Conservation (phyloP, 176 grass and related monocot species). For the Calamus simplicifolius region DNA sequence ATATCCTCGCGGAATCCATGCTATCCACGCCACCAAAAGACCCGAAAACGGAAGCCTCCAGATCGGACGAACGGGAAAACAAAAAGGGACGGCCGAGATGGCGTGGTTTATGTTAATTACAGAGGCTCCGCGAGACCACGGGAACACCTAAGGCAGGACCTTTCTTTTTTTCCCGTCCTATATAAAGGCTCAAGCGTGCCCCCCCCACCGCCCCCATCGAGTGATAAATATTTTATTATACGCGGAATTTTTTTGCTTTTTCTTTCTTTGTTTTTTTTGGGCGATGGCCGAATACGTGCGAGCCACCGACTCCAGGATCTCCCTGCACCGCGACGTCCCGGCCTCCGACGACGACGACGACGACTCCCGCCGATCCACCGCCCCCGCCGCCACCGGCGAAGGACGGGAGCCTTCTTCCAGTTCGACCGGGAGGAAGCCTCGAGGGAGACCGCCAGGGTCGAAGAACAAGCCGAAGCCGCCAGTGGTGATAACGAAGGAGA, state of each 20-base stretch:
- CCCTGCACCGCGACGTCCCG: not conserved
- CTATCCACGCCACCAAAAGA: too few relatives aligned
- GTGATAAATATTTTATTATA: too few relatives aligned
- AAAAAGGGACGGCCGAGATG: too few relatives aligned
- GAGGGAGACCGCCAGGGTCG: constrained; percentile 58
- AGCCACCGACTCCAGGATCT: constrained; percentile 2
- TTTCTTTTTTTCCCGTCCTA: too few relatives aligned
- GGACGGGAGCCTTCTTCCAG: not conserved
- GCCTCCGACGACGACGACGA: constrained; percentile 1
- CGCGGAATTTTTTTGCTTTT: constrained; percentile 10
- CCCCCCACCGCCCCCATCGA: too few relatives aligned
- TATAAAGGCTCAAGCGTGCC: too few relatives aligned
- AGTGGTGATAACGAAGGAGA: constrained; percentile 61
- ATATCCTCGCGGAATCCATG: too few relatives aligned
- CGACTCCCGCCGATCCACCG: not conserved
- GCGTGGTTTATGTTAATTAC: too few relatives aligned
- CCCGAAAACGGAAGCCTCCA: too few relatives aligned
- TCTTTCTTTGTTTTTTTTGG: not conserved
- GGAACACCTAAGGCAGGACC: too few relatives aligned
- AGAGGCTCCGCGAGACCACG: too few relatives aligned
- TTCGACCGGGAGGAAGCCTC: constrained; percentile 28
- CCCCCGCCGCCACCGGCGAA: not conserved
- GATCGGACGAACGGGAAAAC: too few relatives aligned
- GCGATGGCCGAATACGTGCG: constrained; percentile 9
- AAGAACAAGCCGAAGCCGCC: constrained; percentile 86